These are phyloP conservation scores for Albizia julibrissin DNA, from an alignment of 306 rosid species.

Conservation along the genomic window DNA sequence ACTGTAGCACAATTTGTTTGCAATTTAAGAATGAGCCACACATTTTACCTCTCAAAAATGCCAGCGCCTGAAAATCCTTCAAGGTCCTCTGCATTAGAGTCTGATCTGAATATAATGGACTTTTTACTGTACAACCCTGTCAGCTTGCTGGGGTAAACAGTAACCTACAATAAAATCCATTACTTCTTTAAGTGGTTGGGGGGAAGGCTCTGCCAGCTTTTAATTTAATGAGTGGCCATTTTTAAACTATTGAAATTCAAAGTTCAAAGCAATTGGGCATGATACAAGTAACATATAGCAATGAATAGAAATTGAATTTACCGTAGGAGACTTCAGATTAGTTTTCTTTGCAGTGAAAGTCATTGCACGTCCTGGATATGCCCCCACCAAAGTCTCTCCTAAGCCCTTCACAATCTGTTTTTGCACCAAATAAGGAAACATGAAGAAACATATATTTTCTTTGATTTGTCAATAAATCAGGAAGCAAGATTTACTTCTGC, in stretches of 20 bases:
- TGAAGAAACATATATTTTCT: not conserved
- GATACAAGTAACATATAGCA: not conserved
- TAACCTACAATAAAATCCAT: slow-evolving; percentile 30
- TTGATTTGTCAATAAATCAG: slow-evolving; percentile 3
- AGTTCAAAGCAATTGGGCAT: not conserved
- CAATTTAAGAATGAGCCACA: slow-evolving; percentile 7
- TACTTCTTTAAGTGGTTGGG: not conserved
- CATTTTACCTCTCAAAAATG: slow-evolving; percentile 40
- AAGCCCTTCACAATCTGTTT: slow-evolving; percentile 44
- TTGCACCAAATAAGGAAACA: slow-evolving; percentile 11
- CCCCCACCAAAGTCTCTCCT: slow-evolving; percentile 42
- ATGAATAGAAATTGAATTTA: slow-evolving; percentile 22
- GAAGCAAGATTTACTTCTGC: slow-evolving; percentile 32
- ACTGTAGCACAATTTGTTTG: not conserved
- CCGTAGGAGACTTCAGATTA: slow-evolving; percentile 30
- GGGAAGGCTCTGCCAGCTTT: not conserved
- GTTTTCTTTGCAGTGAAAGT: slow-evolving; percentile 39
- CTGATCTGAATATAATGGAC: slow-evolving; percentile 47
- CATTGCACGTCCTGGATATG: slow-evolving; percentile 41
- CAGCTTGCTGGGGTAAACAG: slow-evolving; percentile 41
- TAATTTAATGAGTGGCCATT: not conserved
- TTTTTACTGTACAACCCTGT: slow-evolving; percentile 34
- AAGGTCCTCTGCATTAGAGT: slow-evolving; percentile 49
- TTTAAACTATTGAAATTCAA: not conserved
- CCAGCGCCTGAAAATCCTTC: slow-evolving; percentile 53